Conservation (phyloP, 208 protist species). For the Naegleria gruberi region DNA sequence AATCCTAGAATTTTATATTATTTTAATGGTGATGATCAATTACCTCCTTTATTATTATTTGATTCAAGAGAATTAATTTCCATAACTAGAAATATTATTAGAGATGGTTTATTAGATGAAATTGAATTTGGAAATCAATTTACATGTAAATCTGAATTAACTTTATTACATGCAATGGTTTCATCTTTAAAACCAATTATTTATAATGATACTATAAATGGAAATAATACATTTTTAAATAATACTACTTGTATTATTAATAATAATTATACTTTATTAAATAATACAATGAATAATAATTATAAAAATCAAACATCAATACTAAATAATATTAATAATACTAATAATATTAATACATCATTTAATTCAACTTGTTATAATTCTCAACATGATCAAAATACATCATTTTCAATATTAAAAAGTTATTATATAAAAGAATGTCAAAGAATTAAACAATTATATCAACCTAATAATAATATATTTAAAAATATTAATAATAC, state of each 20-base stretch:
- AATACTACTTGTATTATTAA: background rate
- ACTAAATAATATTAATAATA: no score
- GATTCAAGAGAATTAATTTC: constrained; percentile 1
- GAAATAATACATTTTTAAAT: background rate
- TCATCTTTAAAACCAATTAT: background rate
- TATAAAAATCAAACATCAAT: no score
- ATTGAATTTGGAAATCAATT: no score
- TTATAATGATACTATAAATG: background rate
- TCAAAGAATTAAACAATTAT: background rate
- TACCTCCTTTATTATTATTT: background rate
- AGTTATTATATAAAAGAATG: background rate
- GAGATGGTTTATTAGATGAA: background rate
- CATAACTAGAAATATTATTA: background rate
- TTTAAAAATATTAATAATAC: no score
- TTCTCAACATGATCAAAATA: background rate
- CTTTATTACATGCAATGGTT: background rate
- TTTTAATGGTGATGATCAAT: background rate
- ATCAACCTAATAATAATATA: background rate
- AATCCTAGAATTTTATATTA: background rate
- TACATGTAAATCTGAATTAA: background rate
- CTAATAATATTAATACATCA: background rate
- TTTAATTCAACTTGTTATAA: no score
- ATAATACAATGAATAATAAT: background rate
- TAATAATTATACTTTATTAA: background rate
- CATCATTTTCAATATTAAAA: background rate